phyloP scores from a whole-genome alignment of 257 asterid genomes.

The Primulina tabacum region DNA sequence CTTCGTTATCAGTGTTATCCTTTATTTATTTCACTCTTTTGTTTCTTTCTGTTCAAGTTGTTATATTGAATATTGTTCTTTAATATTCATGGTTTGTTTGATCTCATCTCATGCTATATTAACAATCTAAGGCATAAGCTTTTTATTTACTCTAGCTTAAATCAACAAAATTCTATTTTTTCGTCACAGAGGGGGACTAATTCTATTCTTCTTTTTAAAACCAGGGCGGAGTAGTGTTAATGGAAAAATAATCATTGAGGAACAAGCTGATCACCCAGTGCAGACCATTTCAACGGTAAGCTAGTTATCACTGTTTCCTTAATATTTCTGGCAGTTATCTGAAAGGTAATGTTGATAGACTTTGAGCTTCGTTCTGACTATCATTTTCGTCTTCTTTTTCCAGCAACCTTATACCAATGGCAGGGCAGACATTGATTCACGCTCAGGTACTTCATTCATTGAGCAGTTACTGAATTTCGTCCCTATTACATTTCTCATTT shows the following conservation, averaged over 20 bases:
- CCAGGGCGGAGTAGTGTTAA: slow-evolving; percentile 51
- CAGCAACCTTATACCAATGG: slow-evolving; percentile 78
- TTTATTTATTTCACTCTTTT: not conserved
- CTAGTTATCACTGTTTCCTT: slow-evolving; percentile 15
- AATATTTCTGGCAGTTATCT: not conserved
- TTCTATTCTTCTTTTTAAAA: slow-evolving; percentile 22
- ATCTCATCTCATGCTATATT: not conserved
- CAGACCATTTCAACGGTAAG: slow-evolving; percentile 60
- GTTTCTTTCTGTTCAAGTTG: slow-evolving; percentile 4
- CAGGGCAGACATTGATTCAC: slow-evolving; percentile 49
- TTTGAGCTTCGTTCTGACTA: slow-evolving; percentile 16
- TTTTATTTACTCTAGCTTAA: not conserved
- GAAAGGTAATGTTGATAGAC: not conserved
- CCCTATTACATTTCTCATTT: not conserved
- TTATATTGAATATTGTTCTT: too few relatives aligned
- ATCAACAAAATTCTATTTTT: not conserved
- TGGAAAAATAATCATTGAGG: slow-evolving; percentile 43
- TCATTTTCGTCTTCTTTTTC: slow-evolving; percentile 28
- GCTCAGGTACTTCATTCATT: slow-evolving; percentile 53
- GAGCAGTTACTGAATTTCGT: slow-evolving; percentile 14
- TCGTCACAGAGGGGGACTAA: not conserved
- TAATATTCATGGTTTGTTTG: too few relatives aligned
- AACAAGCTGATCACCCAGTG: slow-evolving; percentile 37
- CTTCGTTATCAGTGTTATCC: not conserved
- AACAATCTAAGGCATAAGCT: not conserved